Percentiles rank a stretch among this genome's conserved stretches.
Evolutionary conservation across 78 protist genomes (phyloP).

Genomic region (Creolimax fragrantissima): DNA sequence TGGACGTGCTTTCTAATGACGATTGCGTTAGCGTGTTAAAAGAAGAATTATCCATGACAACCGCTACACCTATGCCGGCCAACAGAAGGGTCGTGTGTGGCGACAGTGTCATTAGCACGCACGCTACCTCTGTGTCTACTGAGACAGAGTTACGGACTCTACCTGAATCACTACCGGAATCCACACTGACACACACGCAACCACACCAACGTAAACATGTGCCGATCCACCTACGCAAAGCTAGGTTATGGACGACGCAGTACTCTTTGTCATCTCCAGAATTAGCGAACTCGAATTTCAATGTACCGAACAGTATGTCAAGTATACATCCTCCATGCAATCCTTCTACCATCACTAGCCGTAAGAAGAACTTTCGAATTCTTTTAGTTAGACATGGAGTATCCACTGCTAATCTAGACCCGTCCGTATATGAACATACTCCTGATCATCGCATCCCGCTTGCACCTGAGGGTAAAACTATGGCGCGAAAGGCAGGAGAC

Average conservation of each 20-base stretch:
- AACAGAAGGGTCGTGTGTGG: not conserved
- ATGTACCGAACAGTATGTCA: not conserved
- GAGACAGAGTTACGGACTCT: not conserved
- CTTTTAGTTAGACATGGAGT: slow-evolving; percentile 12
- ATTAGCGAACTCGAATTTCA: not conserved
- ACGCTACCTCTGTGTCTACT: not conserved
- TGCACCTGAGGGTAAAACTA: not conserved
- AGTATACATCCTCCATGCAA: not conserved
- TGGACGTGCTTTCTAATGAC: not conserved
- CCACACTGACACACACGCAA: not conserved
- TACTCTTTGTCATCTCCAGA: too few species aligned
- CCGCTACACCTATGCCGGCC: too few species aligned
- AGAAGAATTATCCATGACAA: too few species aligned
- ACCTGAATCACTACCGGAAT: not conserved
- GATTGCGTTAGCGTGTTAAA: not conserved
- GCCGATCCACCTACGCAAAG: too few species aligned
- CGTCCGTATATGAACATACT: slow-evolving; percentile 7
- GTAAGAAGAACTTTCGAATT: not conserved
- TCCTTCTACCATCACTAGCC: not conserved
- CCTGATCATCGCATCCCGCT: slow-evolving; percentile 26
- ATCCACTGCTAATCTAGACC: slow-evolving; percentile 18
- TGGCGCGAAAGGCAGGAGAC: slow-evolving; percentile 12
- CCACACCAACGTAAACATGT: not conserved
- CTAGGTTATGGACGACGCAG: too few species aligned
- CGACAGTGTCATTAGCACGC: not conserved